Evolutionary conservation across 495 filamentous ascomycete genomes (phyloP), one percentile per base, ranked within the genome.

Genomic region (Glarea lozoyensis): DNA sequence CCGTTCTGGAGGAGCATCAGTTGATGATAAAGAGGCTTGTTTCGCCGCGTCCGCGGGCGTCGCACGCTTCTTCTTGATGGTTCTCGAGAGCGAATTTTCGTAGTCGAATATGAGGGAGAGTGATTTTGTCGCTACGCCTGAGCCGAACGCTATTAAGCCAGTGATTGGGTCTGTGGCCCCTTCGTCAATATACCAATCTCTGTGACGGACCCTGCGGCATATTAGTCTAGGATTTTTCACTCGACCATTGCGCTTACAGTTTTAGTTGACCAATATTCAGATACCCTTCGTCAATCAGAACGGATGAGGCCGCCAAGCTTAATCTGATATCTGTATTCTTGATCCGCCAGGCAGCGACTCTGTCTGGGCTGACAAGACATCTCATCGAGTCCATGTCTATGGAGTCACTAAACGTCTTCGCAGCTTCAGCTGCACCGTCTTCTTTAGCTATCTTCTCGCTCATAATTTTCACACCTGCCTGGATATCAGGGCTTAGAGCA

Each of bases 241-340:
- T 30, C 13, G 24, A 20, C 12, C 19, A 10, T 29, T 37, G 34
- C 32, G 56, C 60, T 45, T 60, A 79, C 75, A 80, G 36, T 37
- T 76, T 69, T 12, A 79, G 42, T 33, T 72, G 55, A 1, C 59
- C 54, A 10, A 75, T 60, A 12, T 68, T 58, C 0, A 78, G 1
- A 11, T 64, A 38, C 4, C 68, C 66, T 48, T 68, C 63, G 40
- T 77, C 68, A 3, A 56, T 74, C 68, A 88, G 51, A 0, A 77
- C 67, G 0, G 78, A 60, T 0, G 79, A 82, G 22, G 83, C 82
- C 36, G 88, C 68, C 0, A 75, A 62, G 52, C 84, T 86, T n/a
- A 88, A 60, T 18, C 70, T 66, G 7, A 83, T 60, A 32, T 78
- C 60, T 0, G 76, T 78, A 15, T 78, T 72, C 47, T 72, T 50